These are phyloP conservation scores for Grigorovia jiainica DNA, from an alignment of 805 yeast species.

Conservation along the genomic window DNA sequence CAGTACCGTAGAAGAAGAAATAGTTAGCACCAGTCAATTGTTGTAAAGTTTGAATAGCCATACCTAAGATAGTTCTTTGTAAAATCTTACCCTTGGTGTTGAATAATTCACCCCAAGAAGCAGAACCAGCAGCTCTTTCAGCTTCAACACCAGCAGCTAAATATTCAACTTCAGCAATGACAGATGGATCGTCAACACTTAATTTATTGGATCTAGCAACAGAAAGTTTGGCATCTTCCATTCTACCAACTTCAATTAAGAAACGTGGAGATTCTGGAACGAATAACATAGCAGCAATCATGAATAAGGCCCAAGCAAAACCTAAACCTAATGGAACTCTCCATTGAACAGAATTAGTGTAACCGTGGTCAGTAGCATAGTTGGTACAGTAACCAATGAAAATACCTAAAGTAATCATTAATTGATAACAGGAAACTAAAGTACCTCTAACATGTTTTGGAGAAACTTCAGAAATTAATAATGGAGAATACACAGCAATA, in stretches of 20 bases:
- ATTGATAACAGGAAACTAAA: conserved; percentile 57
- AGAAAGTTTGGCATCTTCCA: conserved; percentile 60
- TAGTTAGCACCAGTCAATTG: too few species aligned
- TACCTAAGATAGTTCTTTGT: conserved; percentile 40
- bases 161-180: conserved; percentile 46
- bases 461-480: too few species aligned
- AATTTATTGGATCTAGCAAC: conserved; percentile 55
- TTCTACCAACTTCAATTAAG: conserved; percentile 42
- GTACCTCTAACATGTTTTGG: too few species aligned
- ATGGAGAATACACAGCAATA: too few species aligned
- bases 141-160: conserved; percentile 41
- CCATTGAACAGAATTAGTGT: conserved; percentile 65
- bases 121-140: conserved; percentile 46
- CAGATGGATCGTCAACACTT: conserved; percentile 42
- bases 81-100: conserved; percentile 58
- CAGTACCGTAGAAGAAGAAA: too few species aligned
- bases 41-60: conserved; percentile 49
- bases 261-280: conserved; percentile 72
- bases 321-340: conserved; percentile 59
- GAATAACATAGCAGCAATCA: conserved; percentile 32
- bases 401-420: conserved; percentile 63
- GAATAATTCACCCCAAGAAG: conserved; percentile 55
- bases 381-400: conserved; percentile 68
- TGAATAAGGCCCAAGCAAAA: conserved; percentile 36
- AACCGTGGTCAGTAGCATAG: conserved; percentile 47